Evolutionary conservation across 768 basidiomycete genomes (phyloP), one percentile per base, ranked within the genome.

Genomic region (Naganishia vaughanmartiniae): DNA sequence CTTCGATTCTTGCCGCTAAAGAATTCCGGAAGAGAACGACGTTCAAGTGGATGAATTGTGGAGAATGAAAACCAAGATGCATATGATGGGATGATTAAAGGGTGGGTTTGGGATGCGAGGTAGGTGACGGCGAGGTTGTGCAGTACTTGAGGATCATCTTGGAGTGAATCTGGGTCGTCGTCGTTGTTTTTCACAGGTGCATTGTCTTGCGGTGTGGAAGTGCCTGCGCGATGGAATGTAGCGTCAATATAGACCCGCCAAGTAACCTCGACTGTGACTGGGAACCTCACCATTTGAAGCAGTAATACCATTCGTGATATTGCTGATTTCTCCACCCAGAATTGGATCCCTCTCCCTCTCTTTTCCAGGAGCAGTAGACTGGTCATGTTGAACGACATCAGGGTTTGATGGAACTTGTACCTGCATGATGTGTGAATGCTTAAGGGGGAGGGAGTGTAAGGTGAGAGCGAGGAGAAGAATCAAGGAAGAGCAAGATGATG

Each of bases 61-160:
- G 90, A 87, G 88, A 98, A 92, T 82, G 92, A 90, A 83, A 98
- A 99, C 96, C 96, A 98, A 21, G 93, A 90, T 10, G 93, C 89
- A 80, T 98, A 98, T 30, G 93, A 95, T 10, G 96, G 96, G 63
- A 99, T 91, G 78, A 99, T 88, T 78, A 99, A 88, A 75, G 95
- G 92, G 83, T 98, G 95, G 0, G 93, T 95, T 82, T 99, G 96
- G 0, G 92, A 91, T 0, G 94, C 93, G 54, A 99, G 90, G 80
- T 98, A 98, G 76, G 94, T 92, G 67, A 77, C 78, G 28, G 80
- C 80, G 56, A 81, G 75, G 45, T 74, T 73, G 72, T 81, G 80
- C 4, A 81, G 71, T 21, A 56, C 74, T 70, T 89, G 88, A 65
- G 89, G 93, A 80, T 90, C 92, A 76, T 90, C 91, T 77, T 92